Evolutionary conservation across 2,329 filamentous ascomycete species (phyloP).

Genomic region (Grosmannia huntii): DNA sequence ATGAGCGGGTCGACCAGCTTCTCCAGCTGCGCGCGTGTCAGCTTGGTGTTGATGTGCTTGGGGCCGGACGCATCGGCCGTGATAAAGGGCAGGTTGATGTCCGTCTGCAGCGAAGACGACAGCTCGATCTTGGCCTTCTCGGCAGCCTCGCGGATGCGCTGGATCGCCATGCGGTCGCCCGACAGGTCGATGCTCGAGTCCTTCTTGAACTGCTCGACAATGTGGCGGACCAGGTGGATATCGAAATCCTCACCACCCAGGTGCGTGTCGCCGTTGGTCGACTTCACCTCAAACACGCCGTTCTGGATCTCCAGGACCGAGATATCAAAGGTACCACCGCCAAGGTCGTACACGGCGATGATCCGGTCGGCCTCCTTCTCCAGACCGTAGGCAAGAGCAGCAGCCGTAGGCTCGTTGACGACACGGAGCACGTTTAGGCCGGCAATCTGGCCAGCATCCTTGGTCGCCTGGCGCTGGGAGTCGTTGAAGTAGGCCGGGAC

Average conservation of each 20-base stretch:
- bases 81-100: slow-evolving; percentile 94
- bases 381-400: slow-evolving; percentile 87
- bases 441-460: slow-evolving; percentile 85
- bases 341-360: slow-evolving; percentile 87
- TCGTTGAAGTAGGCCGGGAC: slow-evolving; percentile 98
- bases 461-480: slow-evolving; percentile 92
- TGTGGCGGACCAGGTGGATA: slow-evolving; percentile 84
- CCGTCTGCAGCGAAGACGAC: slow-evolving; percentile 83
- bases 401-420: slow-evolving; percentile 92
- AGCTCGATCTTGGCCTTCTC: slow-evolving; percentile 99
- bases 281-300: slow-evolving; percentile 87
- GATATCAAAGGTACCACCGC: slow-evolving; percentile 91
- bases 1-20: slow-evolving; percentile 98
- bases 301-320: slow-evolving; percentile 84
- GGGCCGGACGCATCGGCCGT: slow-evolving; percentile 89
- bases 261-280: slow-evolving; percentile 93
- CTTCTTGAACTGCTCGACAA: slow-evolving; percentile 84
- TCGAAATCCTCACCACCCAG: slow-evolving; percentile 98
- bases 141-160: slow-evolving; percentile 98
- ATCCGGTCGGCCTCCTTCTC: slow-evolving; percentile 78
- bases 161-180: slow-evolving; percentile 95
- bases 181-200: slow-evolving; percentile 84
- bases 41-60: slow-evolving; percentile 98
- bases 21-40: slow-evolving; percentile 98
- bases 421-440: slow-evolving; percentile 92